Base-by-base conservation (phyloP, 2,329 filamentous ascomycete species). In the Diaporthe capsici region DNA sequence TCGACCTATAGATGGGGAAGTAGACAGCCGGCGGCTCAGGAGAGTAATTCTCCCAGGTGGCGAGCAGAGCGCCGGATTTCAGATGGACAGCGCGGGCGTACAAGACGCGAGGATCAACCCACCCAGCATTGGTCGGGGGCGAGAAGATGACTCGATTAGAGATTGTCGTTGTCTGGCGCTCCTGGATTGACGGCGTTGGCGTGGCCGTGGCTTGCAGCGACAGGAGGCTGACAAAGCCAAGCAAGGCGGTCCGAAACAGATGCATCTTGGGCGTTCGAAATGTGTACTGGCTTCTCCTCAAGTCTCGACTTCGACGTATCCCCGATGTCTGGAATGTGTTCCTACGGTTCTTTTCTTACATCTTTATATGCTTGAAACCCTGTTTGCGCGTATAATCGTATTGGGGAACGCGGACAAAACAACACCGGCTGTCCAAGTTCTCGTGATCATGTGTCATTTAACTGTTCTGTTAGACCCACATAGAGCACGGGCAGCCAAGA, bases 31-130 rank as follows among this genome's bases (percentile, higher is more conserved):
- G 90, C 13, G 89, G 90, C 78, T 92, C 86, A 6, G 87, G 88
- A 17, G 86, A 87, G 82, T 90, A 90, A 82, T 90, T 90, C 79
- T 90, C 88, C 88, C 88, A 90, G 0, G 89, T 90, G 31, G 86
- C 86, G 15, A 90, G 82, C 12, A 90, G 84, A n/a, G 85, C 84
- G 0, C 82, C 79, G 3, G 88, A 83, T 1, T 81, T 79, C 7
- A 89, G 83, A 80, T 88, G 83, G 4, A 84, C 82, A 3, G 84
- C 83, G 15, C 87, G 86, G 10, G 86, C 83, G 70, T 88, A 88
- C 5, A 88, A 81, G 3, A 86, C 84, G 15, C 84, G 82, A 0
- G 86, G 86, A 65, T 85, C 83, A 12, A 70, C 65, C 65, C 65
- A 70, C 17, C 65, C 65, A 55, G 65, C 65, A 39, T 70, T 55